A percentile compares a stretch with the other conserved stretches of the same genome.
Evolutionary conservation across 2,329 filamentous ascomycete species (phyloP).

Genomic region (Sporothrix humicola): DNA sequence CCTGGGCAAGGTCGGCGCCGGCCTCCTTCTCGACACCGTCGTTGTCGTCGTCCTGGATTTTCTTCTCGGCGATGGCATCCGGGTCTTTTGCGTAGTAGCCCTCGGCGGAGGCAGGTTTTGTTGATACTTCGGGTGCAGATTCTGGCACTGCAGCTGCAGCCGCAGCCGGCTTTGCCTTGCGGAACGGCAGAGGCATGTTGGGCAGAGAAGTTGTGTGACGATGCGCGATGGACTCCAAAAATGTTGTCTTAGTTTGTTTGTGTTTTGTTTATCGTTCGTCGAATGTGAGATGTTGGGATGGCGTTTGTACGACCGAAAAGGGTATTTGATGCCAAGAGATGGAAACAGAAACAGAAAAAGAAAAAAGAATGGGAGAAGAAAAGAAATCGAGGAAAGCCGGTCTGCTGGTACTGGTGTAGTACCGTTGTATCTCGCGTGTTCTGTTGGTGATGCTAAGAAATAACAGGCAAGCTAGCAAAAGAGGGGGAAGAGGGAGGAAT

Average conservation of each 20-base stretch:
- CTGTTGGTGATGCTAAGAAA: conserved; percentile 1
- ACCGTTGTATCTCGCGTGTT: neutral
- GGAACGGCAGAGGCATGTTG: conserved; percentile 22
- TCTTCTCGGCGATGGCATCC: conserved; percentile 4
- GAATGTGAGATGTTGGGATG: neutral
- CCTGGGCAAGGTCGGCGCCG: conserved; percentile 35
- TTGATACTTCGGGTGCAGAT: neutral
- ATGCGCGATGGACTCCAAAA: neutral
- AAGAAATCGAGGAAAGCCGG: neutral
- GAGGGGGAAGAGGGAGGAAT: neutral
- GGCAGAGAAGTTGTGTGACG: neutral
- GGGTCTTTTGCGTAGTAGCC: neutral
- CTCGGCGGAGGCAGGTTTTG: neutral
- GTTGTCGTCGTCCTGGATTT: neutral
- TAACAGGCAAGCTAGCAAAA: neutral
- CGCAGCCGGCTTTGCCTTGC: conserved; percentile 32
- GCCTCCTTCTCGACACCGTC: conserved; percentile 22
- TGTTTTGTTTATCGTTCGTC: neutral
- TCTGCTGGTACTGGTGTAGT: neutral
- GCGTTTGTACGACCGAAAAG: neutral
- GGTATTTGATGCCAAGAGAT: neutral
- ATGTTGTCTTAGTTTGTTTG: neutral
- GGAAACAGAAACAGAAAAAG: neutral
- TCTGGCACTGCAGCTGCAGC: neutral
- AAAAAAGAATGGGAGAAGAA: neutral